phyloP scores from a whole-genome alignment of 1,284 basidiomycete species.

The Somion occarium region DNA sequence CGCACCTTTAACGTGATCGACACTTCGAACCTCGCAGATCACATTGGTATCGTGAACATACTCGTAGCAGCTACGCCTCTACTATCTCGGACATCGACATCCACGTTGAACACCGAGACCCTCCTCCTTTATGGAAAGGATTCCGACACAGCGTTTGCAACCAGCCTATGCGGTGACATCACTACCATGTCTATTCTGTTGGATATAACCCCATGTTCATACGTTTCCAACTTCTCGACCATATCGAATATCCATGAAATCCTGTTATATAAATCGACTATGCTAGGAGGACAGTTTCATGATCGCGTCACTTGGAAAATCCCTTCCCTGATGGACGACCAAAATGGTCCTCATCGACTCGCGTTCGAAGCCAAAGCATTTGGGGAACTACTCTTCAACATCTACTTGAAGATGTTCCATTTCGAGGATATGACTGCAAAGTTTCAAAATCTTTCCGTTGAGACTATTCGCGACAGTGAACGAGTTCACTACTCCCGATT shows the following conservation, averaged over 20 bases:
- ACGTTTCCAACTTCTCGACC: constrained; percentile 37
- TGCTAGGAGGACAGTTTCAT: constrained; percentile 30
- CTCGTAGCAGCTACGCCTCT: constrained; percentile 35
- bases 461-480: constrained; percentile 16
- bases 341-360: constrained; percentile 6
- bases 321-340: constrained; percentile 10
- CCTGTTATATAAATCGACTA: constrained; percentile 11
- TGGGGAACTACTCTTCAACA: constrained; percentile 36
- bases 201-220: constrained; percentile 36
- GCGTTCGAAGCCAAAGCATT: constrained; percentile 31
- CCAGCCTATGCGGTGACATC: constrained; percentile 34
- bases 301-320: constrained; percentile 41
- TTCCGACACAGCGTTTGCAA: constrained; percentile 28
- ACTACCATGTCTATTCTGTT: constrained; percentile 37
- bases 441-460: background rate
- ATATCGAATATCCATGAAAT: constrained; percentile 41
- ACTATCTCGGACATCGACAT: constrained; percentile 23
- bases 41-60: constrained; percentile 47
- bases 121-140: constrained; percentile 26
- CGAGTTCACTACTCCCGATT: constrained; percentile 38
- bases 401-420: constrained; percentile 46
- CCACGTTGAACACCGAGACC: constrained; percentile 40
- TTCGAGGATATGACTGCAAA: constrained; percentile 26
- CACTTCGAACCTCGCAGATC: constrained; percentile 49
- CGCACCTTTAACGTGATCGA: constrained; percentile 47